These are phyloP conservation scores for Rhodomyrtus psidioides DNA, from an alignment of 441 rosid genomes.

Conservation along the genomic window DNA sequence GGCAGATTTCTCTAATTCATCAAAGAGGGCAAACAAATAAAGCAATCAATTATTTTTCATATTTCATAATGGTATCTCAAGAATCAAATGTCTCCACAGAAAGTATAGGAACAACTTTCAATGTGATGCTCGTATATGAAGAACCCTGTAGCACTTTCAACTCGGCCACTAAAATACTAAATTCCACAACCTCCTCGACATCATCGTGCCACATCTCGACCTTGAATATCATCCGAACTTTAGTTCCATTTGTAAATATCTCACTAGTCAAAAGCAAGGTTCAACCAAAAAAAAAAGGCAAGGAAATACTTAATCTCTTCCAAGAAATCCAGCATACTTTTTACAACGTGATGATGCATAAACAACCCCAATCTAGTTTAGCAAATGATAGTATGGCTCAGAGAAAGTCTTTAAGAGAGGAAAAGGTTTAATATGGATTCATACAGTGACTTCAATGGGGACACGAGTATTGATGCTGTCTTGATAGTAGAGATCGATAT, in stretches of 20 bases:
- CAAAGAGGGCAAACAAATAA: not conserved
- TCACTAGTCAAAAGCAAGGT: not conserved
- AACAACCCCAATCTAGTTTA: not conserved
- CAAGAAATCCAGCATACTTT: not conserved
- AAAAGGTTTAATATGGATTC: not conserved
- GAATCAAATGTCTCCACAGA: not conserved
- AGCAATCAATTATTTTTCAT: not conserved
- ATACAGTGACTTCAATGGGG: slow-evolving; percentile 1
- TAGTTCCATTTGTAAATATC: not conserved
- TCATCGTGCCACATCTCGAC: not conserved
- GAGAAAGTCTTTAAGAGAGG: not conserved
- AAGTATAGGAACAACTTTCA: not conserved
- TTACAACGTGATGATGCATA: not conserved
- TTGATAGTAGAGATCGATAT: slow-evolving; percentile 7
- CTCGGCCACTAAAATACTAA: not conserved
- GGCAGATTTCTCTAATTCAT: not conserved
- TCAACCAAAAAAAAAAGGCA: not conserved
- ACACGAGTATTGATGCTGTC: not conserved
- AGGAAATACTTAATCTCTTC: not conserved
- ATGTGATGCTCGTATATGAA: not conserved
- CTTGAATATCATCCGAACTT: not conserved
- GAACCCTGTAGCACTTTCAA: not conserved
- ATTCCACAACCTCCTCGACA: not conserved
- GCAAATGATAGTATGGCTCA: not conserved
- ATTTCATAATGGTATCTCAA: not conserved